Conservation (phyloP, 129 eudicot species). For the Flaveria ramosissima region DNA sequence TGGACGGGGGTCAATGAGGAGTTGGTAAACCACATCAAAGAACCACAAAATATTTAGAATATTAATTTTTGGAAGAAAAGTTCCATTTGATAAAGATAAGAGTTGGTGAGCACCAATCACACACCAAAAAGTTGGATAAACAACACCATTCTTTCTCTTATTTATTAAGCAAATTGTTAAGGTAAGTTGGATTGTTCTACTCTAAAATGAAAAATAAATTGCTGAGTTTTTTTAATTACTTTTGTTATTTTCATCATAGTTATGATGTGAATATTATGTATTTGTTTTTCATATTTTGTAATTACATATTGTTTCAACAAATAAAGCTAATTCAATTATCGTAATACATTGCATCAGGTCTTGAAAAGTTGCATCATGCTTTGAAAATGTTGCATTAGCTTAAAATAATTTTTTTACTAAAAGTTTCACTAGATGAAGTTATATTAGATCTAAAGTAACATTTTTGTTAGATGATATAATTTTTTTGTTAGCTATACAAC, state of each 20-base stretch:
- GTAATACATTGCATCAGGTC: too few relatives aligned
- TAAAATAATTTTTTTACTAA: too few relatives aligned
- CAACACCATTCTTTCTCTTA: neutral
- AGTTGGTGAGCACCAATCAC: constrained; percentile 19
- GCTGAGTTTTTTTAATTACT: neutral
- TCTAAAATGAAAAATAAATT: neutral
- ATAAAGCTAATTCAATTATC: too few relatives aligned
- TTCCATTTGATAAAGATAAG: neutral
- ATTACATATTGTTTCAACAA: too few relatives aligned
- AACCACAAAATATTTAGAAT: neutral
- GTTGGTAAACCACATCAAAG: constrained; percentile 16
- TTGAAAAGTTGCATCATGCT: too few relatives aligned
- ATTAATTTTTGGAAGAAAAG: neutral
- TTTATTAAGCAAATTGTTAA: neutral
- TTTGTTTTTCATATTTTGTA: too few relatives aligned
- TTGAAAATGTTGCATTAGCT: too few relatives aligned
- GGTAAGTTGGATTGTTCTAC: neutral
- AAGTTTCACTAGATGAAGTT: too few relatives aligned
- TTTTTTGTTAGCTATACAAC: too few relatives aligned
- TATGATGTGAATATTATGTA: neutral
- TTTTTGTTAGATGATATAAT: too few relatives aligned
- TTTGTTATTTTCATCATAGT: neutral
- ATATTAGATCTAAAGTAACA: too few relatives aligned
- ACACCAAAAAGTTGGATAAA: constrained; percentile 7
- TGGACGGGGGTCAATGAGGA: neutral